phyloP scores from a whole-genome alignment of 2,329 filamentous ascomycete species.

The Macrophomina pseudophaseolina region DNA sequence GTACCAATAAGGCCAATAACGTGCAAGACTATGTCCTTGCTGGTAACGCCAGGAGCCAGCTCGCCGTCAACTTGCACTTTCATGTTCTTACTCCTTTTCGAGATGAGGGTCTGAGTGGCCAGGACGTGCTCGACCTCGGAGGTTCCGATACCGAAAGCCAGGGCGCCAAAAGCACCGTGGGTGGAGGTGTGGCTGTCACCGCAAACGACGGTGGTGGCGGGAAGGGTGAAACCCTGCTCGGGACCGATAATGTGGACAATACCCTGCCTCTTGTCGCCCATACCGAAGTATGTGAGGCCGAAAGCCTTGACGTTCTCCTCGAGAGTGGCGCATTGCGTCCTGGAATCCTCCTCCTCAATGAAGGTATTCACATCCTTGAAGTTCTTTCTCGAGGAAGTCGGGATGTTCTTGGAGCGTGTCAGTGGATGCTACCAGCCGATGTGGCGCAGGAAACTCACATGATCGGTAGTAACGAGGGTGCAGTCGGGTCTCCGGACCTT shows the following conservation, averaged over 20 bases:
- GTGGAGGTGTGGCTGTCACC: slow-evolving; percentile 98
- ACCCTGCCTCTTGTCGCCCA: slow-evolving; percentile 94
- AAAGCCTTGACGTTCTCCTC: slow-evolving; percentile 98
- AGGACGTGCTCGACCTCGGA: slow-evolving; percentile 98
- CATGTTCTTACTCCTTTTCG: slow-evolving; percentile 98
- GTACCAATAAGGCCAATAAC: slow-evolving; percentile 94
- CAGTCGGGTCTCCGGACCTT: slow-evolving; percentile 93
- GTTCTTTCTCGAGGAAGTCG: slow-evolving; percentile 85
- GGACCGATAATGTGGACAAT: slow-evolving; percentile 99
- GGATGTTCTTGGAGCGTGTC: slow-evolving; percentile 74
- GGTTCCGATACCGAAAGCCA: slow-evolving; percentile 96
- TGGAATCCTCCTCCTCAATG: slow-evolving; percentile 92
- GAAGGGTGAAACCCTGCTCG: slow-evolving; percentile 97
- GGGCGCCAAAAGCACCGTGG: slow-evolving; percentile 92
- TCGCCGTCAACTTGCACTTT: slow-evolving; percentile 92
- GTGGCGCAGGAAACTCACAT: slow-evolving; percentile 66
- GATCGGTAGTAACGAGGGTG: slow-evolving; percentile 94
- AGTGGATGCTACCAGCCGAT: neutral
- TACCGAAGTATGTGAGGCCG: slow-evolving; percentile 94
- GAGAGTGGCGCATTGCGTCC: slow-evolving; percentile 90
- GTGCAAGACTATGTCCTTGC: slow-evolving; percentile 93
- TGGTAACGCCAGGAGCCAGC: slow-evolving; percentile 87
- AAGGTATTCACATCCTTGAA: slow-evolving; percentile 94
- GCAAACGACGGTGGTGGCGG: slow-evolving; percentile 94
- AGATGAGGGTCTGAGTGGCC: slow-evolving; percentile 93